These are phyloP conservation scores for Candida silvicultrix DNA, from an alignment of 805 yeast genomes.

Conservation along the genomic window DNA sequence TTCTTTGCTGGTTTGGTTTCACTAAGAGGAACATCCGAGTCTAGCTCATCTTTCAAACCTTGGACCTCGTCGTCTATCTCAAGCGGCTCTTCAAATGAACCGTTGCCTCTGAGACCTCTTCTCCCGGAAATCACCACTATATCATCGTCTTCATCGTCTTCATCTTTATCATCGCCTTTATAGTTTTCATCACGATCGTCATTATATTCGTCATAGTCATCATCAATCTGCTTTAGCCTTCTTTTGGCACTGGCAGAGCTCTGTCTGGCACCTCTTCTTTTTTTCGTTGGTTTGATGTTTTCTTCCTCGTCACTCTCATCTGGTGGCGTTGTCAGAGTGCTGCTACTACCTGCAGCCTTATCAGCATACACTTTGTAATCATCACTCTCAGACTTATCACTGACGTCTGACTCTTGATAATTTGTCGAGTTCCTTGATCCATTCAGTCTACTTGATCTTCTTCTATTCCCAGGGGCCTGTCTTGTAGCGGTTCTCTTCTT, in stretches of 20 bases:
- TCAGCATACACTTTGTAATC: background rate
- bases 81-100: slow-evolving; percentile 13
- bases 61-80: slow-evolving; percentile 5
- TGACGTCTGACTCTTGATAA: background rate
- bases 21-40: slow-evolving; percentile 23
- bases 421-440: background rate
- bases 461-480: background rate
- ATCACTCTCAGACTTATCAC: slow-evolving; percentile 2
- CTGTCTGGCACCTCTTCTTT: slow-evolving; percentile 17
- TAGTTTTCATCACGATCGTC: slow-evolving; percentile 22
- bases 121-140: slow-evolving; percentile 8
- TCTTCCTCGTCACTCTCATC: background rate
- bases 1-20: slow-evolving; percentile 11
- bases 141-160: slow-evolving; percentile 22
- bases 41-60: slow-evolving; percentile 11
- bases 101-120: slow-evolving; percentile 1
- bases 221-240: slow-evolving; percentile 19
- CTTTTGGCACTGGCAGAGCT: slow-evolving; percentile 22
- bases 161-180: slow-evolving; percentile 8
- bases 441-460: background rate
- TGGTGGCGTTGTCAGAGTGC: slow-evolving; percentile 6
- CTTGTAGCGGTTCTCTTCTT: background rate
- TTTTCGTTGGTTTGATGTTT: background rate
- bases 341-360: slow-evolving; percentile 5
- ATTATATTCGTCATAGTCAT: slow-evolving; percentile 29